Base-by-base conservation (phyloP, 371 early-diverging fungal genomes). In the Syncephalastrum racemosum region DNA sequence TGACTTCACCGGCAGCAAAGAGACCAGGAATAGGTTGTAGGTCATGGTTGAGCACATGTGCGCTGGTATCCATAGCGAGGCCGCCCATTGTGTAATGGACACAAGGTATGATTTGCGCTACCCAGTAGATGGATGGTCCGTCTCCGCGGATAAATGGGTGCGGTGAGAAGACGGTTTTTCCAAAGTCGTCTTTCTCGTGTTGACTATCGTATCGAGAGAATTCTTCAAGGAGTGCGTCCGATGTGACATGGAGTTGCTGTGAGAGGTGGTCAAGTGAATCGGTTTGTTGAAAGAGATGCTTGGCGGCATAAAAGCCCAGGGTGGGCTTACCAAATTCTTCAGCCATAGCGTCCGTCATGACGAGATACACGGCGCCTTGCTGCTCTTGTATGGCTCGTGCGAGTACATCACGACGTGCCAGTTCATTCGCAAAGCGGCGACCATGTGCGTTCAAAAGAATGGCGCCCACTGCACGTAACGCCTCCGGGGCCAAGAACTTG, bases 21-120 rank as follows among this genome's bases (percentile, higher is more conserved):
- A 93, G 69, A 40, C 93, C 63, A 42, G 59, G 54, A 8, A 59
- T 55, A 25, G 59, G 59, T 1, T 46, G 25, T 13, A 59, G 27
- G 15, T 53, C 40, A 36, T 55, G 18, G 22, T 55, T 60, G 4
- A 53, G 36, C 0, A 90, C 82, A 7, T 67, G 69, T 16, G 86
- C 78, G 1, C 74, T 54, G 4, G 66, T 69, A 63, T 91, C 86
- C 56, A 91, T 88, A 23, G 71, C 66, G 16, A 91, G 66, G 27
- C 93, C 92, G 49, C 93, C 92, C 93, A 93, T 93, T 7, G 93
- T 88, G 46, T 90, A 93, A 75, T 93, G 93, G n/a, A 89, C 73
- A 56, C 85, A 84, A 39, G 92, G 93, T 43, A 88, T 88, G 40
- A 93, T 80, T 7, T 83, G 66, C 20, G 81, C 85, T 18, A 90